phyloP scores from a whole-genome alignment of 345 rosid genomes.

The Sonneratia alba region DNA sequence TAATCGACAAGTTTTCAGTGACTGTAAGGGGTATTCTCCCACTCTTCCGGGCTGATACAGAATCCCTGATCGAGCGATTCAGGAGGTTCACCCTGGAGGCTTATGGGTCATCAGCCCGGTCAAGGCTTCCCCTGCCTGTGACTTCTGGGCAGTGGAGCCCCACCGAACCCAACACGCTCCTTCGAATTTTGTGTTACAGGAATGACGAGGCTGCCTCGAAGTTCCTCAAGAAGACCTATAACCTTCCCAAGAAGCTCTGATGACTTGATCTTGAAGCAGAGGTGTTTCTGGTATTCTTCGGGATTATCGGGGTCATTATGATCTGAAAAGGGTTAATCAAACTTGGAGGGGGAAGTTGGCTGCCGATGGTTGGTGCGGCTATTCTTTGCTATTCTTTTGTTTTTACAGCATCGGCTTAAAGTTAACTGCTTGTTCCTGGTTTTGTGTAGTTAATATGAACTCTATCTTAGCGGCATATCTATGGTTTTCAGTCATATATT shows the following conservation, averaged over 20 bases:
- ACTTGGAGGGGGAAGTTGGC: neutral
- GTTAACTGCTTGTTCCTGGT: neutral
- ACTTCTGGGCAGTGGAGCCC: constrained; percentile 91
- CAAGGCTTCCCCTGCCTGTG: constrained; percentile 81
- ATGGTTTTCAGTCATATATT: neutral
- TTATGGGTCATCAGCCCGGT: constrained; percentile 67
- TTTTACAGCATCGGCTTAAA: neutral
- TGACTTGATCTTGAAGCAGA: neutral
- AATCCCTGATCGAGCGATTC: constrained; percentile 70
- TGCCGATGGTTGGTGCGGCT: neutral
- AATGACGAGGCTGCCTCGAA: constrained; percentile 73
- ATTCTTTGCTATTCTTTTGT: constrained; percentile 5
- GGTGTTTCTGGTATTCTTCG: neutral
- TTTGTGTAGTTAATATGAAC: neutral
- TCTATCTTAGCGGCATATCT: neutral
- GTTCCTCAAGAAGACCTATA: constrained; percentile 82
- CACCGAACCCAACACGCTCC: constrained; percentile 75
- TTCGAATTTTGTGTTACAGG: constrained; percentile 79
- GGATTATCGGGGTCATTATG: neutral
- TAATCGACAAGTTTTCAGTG: constrained; percentile 64
- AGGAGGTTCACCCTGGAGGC: constrained; percentile 61
- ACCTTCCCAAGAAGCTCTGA: constrained; percentile 69
- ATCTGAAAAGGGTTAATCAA: neutral
- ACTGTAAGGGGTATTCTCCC: constrained; percentile 67
- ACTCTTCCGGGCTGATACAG: constrained; percentile 70